A percentile compares a stretch with the other conserved stretches of the same genome.
Evolutionary conservation across 768 basidiomycete genomes (phyloP).

Genomic region (Pisolithus microcarpus): DNA sequence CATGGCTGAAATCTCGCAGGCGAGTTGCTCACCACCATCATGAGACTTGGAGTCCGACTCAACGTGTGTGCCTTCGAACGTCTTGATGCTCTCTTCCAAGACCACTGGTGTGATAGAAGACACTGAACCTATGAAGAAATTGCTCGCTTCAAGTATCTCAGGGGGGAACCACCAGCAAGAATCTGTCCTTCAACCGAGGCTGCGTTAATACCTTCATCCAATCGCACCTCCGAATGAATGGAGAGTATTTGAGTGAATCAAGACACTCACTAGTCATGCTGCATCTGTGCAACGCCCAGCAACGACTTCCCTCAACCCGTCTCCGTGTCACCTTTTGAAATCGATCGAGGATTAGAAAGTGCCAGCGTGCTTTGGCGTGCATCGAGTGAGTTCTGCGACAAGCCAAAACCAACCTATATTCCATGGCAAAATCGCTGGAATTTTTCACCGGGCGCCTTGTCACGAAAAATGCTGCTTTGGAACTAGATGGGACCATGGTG

Average conservation of each 20-base stretch:
- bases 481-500: too few relatives aligned
- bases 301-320: too few relatives aligned
- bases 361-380: too few relatives aligned
- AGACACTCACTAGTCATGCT: slow-evolving; percentile 8
- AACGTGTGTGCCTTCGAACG: slow-evolving; percentile 7
- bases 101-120: slow-evolving; percentile 5
- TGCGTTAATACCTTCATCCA: neutral
- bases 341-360: too few relatives aligned
- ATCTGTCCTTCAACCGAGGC: neutral
- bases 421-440: too few relatives aligned
- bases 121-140: neutral
- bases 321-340: too few relatives aligned
- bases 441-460: too few relatives aligned
- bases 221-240: neutral
- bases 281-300: neutral
- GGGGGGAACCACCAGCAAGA: neutral
- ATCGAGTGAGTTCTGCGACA: too few relatives aligned
- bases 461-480: too few relatives aligned
- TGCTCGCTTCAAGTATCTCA: neutral
- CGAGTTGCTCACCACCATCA: slow-evolving; percentile 8
- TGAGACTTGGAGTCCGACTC: slow-evolving; percentile 5
- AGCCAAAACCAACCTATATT: too few relatives aligned
- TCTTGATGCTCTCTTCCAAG: slow-evolving; percentile 2
- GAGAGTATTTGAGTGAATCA: slow-evolving; percentile 4
- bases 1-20: slow-evolving; percentile 1